Evolutionary conservation across 805 yeast genomes (phyloP).

Genomic region (Candida sakaeoensis): DNA sequence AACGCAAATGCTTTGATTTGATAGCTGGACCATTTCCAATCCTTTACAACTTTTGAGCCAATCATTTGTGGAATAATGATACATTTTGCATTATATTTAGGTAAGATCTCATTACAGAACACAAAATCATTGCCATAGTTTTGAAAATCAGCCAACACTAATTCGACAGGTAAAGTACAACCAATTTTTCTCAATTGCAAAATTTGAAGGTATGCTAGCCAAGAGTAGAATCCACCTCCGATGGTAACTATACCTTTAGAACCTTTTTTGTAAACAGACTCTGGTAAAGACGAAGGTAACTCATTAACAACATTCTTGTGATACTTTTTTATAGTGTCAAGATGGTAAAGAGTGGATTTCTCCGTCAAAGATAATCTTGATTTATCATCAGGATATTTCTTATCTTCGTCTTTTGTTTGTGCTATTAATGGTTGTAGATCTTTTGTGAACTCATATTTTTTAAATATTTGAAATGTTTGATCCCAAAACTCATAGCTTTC

Average conservation of each 20-base stretch:
- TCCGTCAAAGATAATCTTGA: constrained; percentile 1
- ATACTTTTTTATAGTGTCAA: background rate
- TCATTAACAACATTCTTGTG: constrained; percentile 7
- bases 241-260: constrained; percentile 44
- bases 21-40: constrained; percentile 36
- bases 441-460: constrained; percentile 4
- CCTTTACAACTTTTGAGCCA: constrained; percentile 12
- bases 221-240: constrained; percentile 49
- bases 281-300: constrained; percentile 22
- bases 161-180: constrained; percentile 45
- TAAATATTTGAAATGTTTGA: constrained; percentile 13
- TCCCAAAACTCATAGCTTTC: constrained; percentile 19
- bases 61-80: constrained; percentile 33
- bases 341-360: background rate
- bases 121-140: constrained; percentile 41
- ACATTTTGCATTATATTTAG: constrained; percentile 44
- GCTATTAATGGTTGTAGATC: constrained; percentile 6
- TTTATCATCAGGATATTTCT: background rate
- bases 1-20: constrained; percentile 55
- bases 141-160: constrained; percentile 38
- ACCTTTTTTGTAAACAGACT: constrained; percentile 29
- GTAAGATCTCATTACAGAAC: constrained; percentile 43
- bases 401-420: constrained; percentile 1
- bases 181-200: constrained; percentile 44
- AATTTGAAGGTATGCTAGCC: constrained; percentile 48